phyloP scores from a whole-genome alignment of 768 basidiomycete genomes.

The Tricholomella constricta region DNA sequence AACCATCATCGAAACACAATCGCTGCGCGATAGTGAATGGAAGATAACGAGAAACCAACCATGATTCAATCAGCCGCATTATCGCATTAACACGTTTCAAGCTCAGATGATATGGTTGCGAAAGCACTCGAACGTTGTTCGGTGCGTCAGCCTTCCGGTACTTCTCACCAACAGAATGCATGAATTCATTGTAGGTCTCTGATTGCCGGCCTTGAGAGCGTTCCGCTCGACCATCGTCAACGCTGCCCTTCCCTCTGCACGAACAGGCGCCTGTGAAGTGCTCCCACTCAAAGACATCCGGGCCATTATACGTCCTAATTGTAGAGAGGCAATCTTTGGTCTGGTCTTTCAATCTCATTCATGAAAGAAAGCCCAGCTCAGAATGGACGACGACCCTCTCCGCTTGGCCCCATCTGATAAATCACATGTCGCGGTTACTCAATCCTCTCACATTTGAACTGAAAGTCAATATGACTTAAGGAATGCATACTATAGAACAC shows the following conservation, averaged over 20 bases:
- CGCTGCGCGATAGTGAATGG: conserved; percentile 16
- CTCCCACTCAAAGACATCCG: conserved; percentile 55
- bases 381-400: no score
- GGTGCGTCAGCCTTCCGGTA: conserved; percentile 48
- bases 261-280: conserved; percentile 51
- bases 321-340: conserved; percentile 55
- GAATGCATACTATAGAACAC: no score
- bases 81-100: conserved; percentile 84
- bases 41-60: conserved; percentile 45
- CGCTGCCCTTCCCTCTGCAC: conserved; percentile 31
- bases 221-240: background rate
- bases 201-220: conserved; percentile 15
- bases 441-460: no score
- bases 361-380: no score
- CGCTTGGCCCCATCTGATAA: no score
- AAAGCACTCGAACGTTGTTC: conserved; percentile 57
- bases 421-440: no score
- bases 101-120: conserved; percentile 64
- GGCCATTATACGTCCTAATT: conserved; percentile 56
- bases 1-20: conserved; percentile 45
- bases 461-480: no score
- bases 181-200: conserved; percentile 42
- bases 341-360: no score
- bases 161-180: conserved; percentile 40
- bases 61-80: conserved; percentile 71